Percentiles rank a stretch among this genome's conserved stretches.
phyloP scores from a whole-genome alignment of 1,284 basidiomycete species.

The Earliella scabrosa region DNA sequence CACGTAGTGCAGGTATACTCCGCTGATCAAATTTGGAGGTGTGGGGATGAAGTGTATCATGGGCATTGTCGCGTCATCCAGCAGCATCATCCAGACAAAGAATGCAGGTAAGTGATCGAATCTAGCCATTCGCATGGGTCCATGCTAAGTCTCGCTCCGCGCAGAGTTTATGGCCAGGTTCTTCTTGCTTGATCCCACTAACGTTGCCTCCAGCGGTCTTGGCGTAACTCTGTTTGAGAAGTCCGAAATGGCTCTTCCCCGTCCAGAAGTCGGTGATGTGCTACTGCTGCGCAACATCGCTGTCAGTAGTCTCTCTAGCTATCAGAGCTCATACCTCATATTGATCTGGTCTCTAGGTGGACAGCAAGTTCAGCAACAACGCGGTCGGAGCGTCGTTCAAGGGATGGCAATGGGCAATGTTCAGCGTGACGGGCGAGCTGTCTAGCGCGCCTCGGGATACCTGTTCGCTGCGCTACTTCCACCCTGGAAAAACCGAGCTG shows the following conservation, averaged over 20 bases:
- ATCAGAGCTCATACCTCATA: too few species aligned
- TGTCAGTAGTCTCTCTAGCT: slow-evolving; percentile 18
- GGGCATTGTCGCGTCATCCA: slow-evolving; percentile 24
- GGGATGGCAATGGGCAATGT: slow-evolving; percentile 35
- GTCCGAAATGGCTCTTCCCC: slow-evolving; percentile 53
- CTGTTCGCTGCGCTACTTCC: slow-evolving; percentile 14
- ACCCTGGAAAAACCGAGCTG: slow-evolving; percentile 34
- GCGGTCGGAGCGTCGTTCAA: slow-evolving; percentile 37
- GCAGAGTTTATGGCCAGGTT: slow-evolving; percentile 11
- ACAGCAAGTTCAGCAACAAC: slow-evolving; percentile 33
- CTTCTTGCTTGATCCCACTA: slow-evolving; percentile 49
- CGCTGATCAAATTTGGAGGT: slow-evolving; percentile 16
- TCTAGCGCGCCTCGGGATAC: slow-evolving; percentile 4
- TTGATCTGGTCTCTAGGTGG: slow-evolving; percentile 28
- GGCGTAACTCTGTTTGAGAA: slow-evolving; percentile 57
- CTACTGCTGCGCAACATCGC: slow-evolving; percentile 40
- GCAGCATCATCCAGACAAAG: slow-evolving; percentile 8
- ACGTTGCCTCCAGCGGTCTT: slow-evolving; percentile 35
- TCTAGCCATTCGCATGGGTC: too few species aligned
- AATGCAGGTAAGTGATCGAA: slow-evolving; percentile 26
- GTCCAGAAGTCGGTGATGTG: slow-evolving; percentile 46
- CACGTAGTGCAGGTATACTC: slow-evolving; percentile 20
- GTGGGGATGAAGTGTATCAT: slow-evolving; percentile 23
- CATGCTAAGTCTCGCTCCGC: too few species aligned
- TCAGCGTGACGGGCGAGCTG: slow-evolving; percentile 25